phyloP scores from a whole-genome alignment of 805 yeast species.

The Candida patagonica region DNA sequence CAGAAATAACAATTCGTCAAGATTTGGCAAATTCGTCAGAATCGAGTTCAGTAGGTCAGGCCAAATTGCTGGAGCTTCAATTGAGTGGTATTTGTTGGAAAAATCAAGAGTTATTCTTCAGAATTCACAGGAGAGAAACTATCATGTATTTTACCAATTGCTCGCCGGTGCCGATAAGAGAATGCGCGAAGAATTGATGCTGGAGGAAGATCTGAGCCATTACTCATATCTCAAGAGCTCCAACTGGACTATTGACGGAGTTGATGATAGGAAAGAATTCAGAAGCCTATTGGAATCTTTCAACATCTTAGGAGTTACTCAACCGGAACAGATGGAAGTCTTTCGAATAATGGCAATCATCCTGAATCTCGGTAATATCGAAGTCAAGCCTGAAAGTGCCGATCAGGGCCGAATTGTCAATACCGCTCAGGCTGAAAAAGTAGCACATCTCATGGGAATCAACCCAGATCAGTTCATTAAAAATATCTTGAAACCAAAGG shows the following conservation, averaged over 20 bases:
- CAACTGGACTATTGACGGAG: conserved; percentile 51
- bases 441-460: conserved; percentile 61
- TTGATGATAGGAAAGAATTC: conserved; percentile 69
- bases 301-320: conserved; percentile 58
- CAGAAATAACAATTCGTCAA: conserved; percentile 85
- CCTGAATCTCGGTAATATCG: conserved; percentile 78
- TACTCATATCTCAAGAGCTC: conserved; percentile 55
- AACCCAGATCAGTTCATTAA: conserved; percentile 43
- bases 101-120: conserved; percentile 86
- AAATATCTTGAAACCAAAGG: conserved; percentile 66
- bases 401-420: conserved; percentile 69
- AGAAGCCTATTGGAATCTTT: conserved; percentile 55
- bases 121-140: conserved; percentile 70
- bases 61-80: conserved; percentile 75
- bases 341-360: conserved; percentile 65
- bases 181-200: conserved; percentile 23
- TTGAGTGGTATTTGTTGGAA: conserved; percentile 89
- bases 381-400: conserved; percentile 50
- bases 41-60: conserved; percentile 62
- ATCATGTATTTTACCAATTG: conserved; percentile 88
- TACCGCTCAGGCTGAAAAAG: conserved; percentile 39
- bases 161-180: conserved; percentile 56
- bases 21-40: conserved; percentile 93
- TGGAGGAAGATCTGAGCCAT: conserved; percentile 37
- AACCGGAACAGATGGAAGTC: conserved; percentile 43